Evolutionary conservation across 345 rosid genomes (phyloP), one percentile per base, ranked within the genome.

Genomic region (Syzygium jambos): DNA sequence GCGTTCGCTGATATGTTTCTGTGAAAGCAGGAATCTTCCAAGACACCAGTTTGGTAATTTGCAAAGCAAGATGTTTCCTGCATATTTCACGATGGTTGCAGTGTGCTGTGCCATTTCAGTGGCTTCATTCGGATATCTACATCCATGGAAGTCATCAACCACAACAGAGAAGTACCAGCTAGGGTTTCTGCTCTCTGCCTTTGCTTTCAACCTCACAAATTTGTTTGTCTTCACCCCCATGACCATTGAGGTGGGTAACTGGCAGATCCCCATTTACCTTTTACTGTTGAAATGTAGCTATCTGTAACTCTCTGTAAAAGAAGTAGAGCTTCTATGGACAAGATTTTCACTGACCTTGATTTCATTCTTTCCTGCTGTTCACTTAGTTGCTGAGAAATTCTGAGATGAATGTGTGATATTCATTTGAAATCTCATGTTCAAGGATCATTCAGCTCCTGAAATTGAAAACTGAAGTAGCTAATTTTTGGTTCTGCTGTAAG

Each of bases 41-140:
- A 94, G 99, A 90, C 99, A 98, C 93, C 97, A 95, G 89, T 96
- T 96, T 68, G 99, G 99, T 59, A 95, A 95, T 87, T 88, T 98
- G 29, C 99, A 98, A 77, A 93, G 99, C 97, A 98, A 95, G 93
- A 94, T 98, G 99, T 98, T 98, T 90, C 99, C 99, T 27, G 99
- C 98, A 3, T 98, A 98, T 89, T 98, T 98, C 90, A 90, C 94
- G 15, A 43, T 95, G 87, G 97, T 98, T 41, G 98, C 96, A 21
- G 90, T 92, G 46, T 98, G 99, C 83, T 94, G 97, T 87, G 97
- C 99, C 4, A 89, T 93, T 55, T 92, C 96, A 1, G 92, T 93
- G 52, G 95, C 93, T 19, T 91, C 96, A 7, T 98, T 96, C 87
- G 99, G 96, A 7, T 98, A 98, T 86, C 55, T 93, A 88, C 99